A percentile compares a stretch with the other conserved stretches of the same genome.
These are phyloP conservation scores for Coelastrella sp. DNA, from an alignment of 139 green algal genomes.

Conservation along the genomic window DNA sequence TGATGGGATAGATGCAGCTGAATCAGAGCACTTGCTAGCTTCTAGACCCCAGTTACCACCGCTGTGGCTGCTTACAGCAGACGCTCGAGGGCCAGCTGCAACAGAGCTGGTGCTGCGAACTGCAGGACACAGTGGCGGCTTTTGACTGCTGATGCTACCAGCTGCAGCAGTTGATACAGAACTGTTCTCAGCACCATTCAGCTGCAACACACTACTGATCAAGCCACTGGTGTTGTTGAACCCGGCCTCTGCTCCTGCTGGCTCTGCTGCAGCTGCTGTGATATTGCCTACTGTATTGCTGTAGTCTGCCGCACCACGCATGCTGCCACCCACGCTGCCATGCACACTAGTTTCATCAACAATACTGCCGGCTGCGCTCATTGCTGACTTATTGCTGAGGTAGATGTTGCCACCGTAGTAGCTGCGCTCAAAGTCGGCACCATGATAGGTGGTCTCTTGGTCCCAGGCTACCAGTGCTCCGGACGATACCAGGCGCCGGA, in stretches of 20 bases:
- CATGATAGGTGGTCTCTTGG: constrained; percentile 40
- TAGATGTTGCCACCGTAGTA: constrained; percentile 59
- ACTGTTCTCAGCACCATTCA: neutral
- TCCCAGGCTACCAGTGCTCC: constrained; percentile 34
- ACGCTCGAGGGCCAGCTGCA: neutral
- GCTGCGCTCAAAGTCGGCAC: constrained; percentile 46
- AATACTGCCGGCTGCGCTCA: neutral
- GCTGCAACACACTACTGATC: neutral
- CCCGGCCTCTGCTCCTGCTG: no score
- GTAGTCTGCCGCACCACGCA: neutral
- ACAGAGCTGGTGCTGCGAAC: neutral
- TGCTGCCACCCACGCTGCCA: constrained; percentile 11
- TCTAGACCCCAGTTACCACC: no score
- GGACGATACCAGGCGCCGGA: constrained; percentile 35
- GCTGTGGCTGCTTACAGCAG: no score
- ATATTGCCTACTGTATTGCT: neutral
- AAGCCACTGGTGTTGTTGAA: neutral
- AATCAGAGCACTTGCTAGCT: neutral
- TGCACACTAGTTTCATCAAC: constrained; percentile 18
- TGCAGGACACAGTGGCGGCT: neutral
- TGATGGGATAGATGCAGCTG: neutral
- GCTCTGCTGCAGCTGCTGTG: neutral
- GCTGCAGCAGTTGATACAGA: neutral
- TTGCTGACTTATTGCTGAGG: neutral
- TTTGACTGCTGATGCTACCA: neutral